Percentiles rank a stretch among this genome's conserved stretches.
Conservation (phyloP, 2,329 filamentous ascomycete species). For the Chrysosporium keratinophilum region DNA sequence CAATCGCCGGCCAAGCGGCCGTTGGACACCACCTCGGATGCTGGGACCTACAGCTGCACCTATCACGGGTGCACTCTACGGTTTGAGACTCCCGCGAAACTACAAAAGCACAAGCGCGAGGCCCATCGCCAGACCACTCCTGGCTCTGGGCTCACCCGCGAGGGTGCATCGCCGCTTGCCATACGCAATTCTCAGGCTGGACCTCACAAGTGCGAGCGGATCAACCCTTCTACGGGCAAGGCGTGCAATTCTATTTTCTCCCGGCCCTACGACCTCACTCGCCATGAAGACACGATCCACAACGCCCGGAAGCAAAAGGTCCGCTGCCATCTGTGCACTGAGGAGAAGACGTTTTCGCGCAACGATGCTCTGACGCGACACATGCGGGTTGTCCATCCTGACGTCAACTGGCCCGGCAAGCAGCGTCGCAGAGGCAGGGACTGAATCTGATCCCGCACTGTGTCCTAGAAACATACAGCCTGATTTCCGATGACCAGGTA, state of each 20-base stretch:
- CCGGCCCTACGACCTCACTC: slow-evolving; percentile 86
- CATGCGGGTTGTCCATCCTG: slow-evolving; percentile 87
- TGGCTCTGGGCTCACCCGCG: slow-evolving; percentile 35
- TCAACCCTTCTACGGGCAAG: slow-evolving; percentile 91
- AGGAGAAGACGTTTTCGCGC: slow-evolving; percentile 94
- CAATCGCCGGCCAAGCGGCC: slow-evolving; percentile 44
- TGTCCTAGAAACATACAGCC: neutral
- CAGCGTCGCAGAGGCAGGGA: slow-evolving; percentile 32
- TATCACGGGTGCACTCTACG: slow-evolving; percentile 82
- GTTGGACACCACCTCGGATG: slow-evolving; percentile 56
- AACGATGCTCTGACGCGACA: slow-evolving; percentile 91
- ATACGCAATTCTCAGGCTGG: slow-evolving; percentile 78
- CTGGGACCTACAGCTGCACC: slow-evolving; percentile 90
- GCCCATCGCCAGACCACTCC: slow-evolving; percentile 68
- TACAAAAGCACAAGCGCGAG: slow-evolving; percentile 94
- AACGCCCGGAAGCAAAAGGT: slow-evolving; percentile 92
- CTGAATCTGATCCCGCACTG: slow-evolving; percentile 17
- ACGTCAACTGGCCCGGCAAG: slow-evolving; percentile 71
- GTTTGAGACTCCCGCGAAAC: slow-evolving; percentile 74
- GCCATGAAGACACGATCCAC: slow-evolving; percentile 96
- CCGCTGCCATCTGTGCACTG: slow-evolving; percentile 79
- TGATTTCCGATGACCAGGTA: neutral
- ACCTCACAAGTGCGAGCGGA: slow-evolving; percentile 82
- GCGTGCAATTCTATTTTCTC: slow-evolving; percentile 92
- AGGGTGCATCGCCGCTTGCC: slow-evolving; percentile 35